Conservation (phyloP, 495 filamentous ascomycete species). For the Clohesyomyces aquaticus region DNA sequence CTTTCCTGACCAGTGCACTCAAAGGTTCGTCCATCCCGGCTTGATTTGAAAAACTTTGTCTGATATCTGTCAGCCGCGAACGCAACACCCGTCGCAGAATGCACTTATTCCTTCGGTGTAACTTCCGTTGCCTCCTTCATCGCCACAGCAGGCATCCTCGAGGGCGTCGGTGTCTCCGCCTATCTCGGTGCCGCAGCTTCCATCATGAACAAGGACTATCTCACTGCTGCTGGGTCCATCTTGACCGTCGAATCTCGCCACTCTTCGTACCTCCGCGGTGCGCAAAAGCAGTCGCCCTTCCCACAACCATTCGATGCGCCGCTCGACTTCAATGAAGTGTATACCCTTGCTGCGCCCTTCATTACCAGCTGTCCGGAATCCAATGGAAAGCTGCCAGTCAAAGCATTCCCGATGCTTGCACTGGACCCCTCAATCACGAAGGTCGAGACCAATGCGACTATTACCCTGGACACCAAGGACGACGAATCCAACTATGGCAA, state of each 20-base stretch:
- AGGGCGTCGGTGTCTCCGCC: conserved; percentile 49
- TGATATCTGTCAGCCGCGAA: conserved; percentile 48
- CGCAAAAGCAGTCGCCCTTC: conserved; percentile 55
- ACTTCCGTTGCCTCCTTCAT: conserved; percentile 56
- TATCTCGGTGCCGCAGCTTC: conserved; percentile 66
- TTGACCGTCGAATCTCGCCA: conserved; percentile 66
- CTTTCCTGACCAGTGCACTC: conserved; percentile 59
- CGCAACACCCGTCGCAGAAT: conserved; percentile 54
- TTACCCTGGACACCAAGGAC: conserved; percentile 34
- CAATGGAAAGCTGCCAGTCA: conserved; percentile 61
- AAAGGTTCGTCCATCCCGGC: conserved; percentile 39
- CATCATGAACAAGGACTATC: conserved; percentile 56
- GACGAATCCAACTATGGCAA: conserved; percentile 16
- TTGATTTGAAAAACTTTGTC: neutral
- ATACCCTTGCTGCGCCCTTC: conserved; percentile 63
- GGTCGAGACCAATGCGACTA: conserved; percentile 21
- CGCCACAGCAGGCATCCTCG: conserved; percentile 57
- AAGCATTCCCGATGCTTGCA: conserved; percentile 51
- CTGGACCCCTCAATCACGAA: conserved; percentile 27
- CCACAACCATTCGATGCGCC: conserved; percentile 62
- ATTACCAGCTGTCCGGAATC: conserved; percentile 59
- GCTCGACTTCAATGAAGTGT: conserved; percentile 61
- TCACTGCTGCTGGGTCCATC: conserved; percentile 66
- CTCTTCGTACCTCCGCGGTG: conserved; percentile 60
- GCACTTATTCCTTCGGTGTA: conserved; percentile 62